These are phyloP conservation scores for Grosmannia penicillata DNA, from an alignment of 2,329 filamentous ascomycete species.

Conservation along the genomic window DNA sequence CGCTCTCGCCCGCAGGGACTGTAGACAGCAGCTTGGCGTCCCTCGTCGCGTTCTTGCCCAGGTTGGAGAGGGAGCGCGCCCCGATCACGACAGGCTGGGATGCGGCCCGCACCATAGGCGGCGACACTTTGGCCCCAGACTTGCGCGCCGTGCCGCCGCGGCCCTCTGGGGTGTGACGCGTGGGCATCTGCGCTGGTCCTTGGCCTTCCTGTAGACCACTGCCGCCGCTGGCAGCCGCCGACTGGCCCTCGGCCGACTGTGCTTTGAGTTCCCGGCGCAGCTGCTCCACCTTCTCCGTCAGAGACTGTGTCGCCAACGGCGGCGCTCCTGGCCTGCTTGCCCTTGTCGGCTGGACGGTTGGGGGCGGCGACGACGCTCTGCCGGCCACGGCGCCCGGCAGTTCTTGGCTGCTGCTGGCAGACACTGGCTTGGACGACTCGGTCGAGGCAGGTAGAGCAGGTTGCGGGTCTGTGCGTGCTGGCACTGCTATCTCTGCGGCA, in stretches of 20 bases:
- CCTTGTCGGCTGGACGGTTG: neutral
- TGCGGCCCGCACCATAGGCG: conserved; percentile 37
- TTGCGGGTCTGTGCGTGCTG: too few species aligned
- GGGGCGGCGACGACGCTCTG: neutral
- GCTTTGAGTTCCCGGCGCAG: conserved; percentile 34
- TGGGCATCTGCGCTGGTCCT: neutral
- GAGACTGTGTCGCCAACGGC: conserved; percentile 5
- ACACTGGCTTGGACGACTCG: neutral
- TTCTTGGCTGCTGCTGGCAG: neutral
- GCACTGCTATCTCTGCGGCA: too few species aligned
- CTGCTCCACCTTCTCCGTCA: conserved; percentile 34
- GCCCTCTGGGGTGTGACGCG: conserved; percentile 9
- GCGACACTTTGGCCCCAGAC: conserved; percentile 29
- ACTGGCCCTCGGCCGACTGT: conserved; percentile 16
- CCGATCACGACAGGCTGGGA: conserved; percentile 34
- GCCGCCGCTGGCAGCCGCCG: conserved; percentile 6
- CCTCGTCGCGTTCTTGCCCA: conserved; percentile 24
- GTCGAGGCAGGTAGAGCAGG: neutral
- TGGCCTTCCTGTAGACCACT: conserved; percentile 9
- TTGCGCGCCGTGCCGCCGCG: conserved; percentile 24
- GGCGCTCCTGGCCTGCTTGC: neutral
- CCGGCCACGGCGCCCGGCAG: neutral
- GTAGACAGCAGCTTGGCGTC: conserved; percentile 18
- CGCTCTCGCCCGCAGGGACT: conserved; percentile 13
- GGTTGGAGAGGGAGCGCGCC: conserved; percentile 28